Percentiles rank a stretch among this genome's conserved stretches.
These are phyloP conservation scores for Acacia acuminata DNA, from an alignment of 306 rosid genomes.

Conservation along the genomic window DNA sequence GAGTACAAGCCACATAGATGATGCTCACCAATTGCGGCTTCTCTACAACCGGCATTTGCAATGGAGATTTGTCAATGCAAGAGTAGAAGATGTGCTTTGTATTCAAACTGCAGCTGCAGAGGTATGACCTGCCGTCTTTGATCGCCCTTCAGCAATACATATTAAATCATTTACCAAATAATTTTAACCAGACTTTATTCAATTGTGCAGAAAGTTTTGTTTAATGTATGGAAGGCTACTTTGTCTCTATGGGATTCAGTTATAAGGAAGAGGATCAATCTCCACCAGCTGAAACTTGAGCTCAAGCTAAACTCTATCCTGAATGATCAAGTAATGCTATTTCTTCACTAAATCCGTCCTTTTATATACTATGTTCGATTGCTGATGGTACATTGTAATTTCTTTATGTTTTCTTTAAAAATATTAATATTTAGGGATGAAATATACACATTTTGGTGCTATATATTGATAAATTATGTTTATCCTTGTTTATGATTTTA, in stretches of 20 bases:
- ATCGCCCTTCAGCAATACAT: conserved; percentile 5
- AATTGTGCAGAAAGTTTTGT: conserved; percentile 66
- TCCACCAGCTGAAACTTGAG: conserved; percentile 83
- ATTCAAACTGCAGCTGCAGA: conserved; percentile 64
- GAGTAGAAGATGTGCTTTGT: conserved; percentile 62
- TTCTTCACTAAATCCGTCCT: conserved; percentile 15
- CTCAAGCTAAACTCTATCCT: conserved; percentile 70
- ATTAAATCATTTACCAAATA: neutral
- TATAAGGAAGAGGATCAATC: conserved; percentile 66
- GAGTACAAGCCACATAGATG: conserved; percentile 63
- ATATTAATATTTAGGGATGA: neutral
- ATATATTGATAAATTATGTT: conserved; percentile 15
- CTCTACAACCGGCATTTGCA: conserved; percentile 75
- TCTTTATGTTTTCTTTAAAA: neutral
- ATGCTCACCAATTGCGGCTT: conserved; percentile 82
- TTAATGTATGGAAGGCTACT: conserved; percentile 66
- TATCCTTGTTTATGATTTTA: conserved; percentile 8
- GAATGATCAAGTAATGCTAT: conserved; percentile 67
- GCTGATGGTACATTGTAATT: neutral
- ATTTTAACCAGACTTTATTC: conserved; percentile 10
- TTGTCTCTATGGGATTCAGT: conserved; percentile 77
- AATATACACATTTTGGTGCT: conserved; percentile 12
- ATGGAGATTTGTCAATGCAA: conserved; percentile 86
- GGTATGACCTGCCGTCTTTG: conserved; percentile 48
- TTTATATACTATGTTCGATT: conserved; percentile 7